Percentiles rank a stretch among this genome's conserved stretches.
Evolutionary conservation across 352 stramenopile genomes (phyloP).

Genomic region (Plasmopara halstedii): DNA sequence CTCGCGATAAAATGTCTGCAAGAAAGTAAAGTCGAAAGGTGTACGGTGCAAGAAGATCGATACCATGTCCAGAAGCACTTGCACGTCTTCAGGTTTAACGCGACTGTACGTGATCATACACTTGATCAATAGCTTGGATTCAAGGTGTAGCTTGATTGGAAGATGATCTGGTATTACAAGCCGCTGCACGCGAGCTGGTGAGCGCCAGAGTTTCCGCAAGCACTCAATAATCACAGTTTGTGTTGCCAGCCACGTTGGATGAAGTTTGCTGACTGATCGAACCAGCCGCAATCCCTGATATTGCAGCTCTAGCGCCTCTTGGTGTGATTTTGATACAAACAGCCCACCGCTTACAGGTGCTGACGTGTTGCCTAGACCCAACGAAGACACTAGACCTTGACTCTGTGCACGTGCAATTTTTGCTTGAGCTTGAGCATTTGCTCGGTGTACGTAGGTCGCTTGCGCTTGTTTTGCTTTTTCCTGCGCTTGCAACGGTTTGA

Average conservation of each 20-base stretch:
- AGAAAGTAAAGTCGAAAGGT: conserved; percentile 92
- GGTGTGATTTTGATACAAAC: conserved; percentile 71
- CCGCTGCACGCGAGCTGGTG: conserved; percentile 64
- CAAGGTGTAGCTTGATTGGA: conserved; percentile 89
- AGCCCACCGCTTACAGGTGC: conserved; percentile 17
- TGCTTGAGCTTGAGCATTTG: conserved; percentile 80
- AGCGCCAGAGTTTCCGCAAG: conserved; percentile 93
- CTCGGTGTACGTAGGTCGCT: conserved; percentile 78
- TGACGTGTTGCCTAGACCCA: conserved; percentile 16
- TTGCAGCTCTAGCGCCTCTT: conserved; percentile 90
- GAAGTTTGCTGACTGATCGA: conserved; percentile 84
- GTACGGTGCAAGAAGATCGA: conserved; percentile 91
- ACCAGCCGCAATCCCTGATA: conserved; percentile 92
- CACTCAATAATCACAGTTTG: conserved; percentile 88
- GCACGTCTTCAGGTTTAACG: conserved; percentile 88
- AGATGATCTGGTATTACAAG: conserved; percentile 64
- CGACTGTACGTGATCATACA: conserved; percentile 93
- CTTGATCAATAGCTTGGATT: conserved; percentile 92
- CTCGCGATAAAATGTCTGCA: conserved; percentile 85
- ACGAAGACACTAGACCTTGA: conserved; percentile 36
- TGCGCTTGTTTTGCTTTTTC: conserved; percentile 88
- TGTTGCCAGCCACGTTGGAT: conserved; percentile 84
- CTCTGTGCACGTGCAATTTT: conserved; percentile 77
- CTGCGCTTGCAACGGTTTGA: conserved; percentile 82
- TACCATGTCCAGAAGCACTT: conserved; percentile 95